Evolutionary conservation across 345 rosid species (phyloP).

Genomic region (Eucalyptus urophylla): DNA sequence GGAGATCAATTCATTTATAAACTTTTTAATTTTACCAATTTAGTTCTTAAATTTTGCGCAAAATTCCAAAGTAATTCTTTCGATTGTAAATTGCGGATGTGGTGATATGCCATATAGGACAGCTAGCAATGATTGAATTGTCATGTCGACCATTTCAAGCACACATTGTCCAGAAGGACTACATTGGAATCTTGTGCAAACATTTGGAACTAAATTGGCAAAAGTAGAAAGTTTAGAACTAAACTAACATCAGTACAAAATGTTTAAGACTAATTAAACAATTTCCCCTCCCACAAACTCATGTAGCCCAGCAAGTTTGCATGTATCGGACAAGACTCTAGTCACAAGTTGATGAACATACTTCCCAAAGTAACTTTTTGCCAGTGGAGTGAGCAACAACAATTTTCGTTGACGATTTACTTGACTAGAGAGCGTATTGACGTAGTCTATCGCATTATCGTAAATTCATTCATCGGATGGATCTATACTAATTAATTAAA

Average conservation of each 20-base stretch:
- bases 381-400: not conserved
- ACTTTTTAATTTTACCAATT: not conserved
- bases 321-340: not conserved
- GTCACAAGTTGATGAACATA: not conserved
- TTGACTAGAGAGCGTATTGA: not conserved
- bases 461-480: not conserved
- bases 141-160: not conserved
- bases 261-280: not conserved
- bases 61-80: not conserved
- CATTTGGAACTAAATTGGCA: not conserved
- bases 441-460: not conserved
- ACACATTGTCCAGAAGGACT: not conserved
- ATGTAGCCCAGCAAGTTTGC: not conserved
- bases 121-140: not conserved
- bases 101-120: not conserved
- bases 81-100: not conserved
- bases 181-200: not conserved
- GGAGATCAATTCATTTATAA: not conserved
- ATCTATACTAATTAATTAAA: not conserved
- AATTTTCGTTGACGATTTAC: not conserved
- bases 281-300: not conserved
- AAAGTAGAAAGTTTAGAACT: not conserved
- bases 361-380: not conserved
- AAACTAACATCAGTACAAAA: not conserved
- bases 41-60: fast-evolving